These are phyloP conservation scores for Epichloe coenophiala DNA, from an alignment of 2,329 filamentous ascomycete genomes.

Conservation along the genomic window DNA sequence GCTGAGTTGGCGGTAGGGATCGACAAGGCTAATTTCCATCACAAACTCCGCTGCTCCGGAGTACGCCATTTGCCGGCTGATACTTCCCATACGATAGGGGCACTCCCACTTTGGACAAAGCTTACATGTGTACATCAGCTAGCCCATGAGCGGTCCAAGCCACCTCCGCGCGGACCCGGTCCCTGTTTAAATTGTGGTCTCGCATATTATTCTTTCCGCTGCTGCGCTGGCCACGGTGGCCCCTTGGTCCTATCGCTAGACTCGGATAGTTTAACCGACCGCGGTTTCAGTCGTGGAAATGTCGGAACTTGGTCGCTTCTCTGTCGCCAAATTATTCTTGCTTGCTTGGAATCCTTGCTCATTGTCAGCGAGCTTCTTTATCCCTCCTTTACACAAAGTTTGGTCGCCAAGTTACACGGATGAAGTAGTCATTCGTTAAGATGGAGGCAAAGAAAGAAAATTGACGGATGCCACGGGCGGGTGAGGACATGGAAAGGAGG, in stretches of 20 bases:
- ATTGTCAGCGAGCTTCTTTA: background rate
- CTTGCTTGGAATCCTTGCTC: background rate
- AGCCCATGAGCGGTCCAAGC: background rate
- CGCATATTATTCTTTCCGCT: too few species aligned
- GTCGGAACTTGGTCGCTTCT: background rate
- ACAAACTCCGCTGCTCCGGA: background rate
- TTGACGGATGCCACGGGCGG: too few species aligned
- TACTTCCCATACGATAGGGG: too few species aligned
- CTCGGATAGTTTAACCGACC: slow-evolving; percentile 5
- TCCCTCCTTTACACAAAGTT: background rate
- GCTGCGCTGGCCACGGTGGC: background rate
- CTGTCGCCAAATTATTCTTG: background rate
- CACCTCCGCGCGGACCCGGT: background rate
- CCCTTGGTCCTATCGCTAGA: background rate
- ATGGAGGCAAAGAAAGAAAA: too few species aligned
- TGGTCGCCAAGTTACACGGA: background rate
- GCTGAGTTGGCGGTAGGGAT: background rate
- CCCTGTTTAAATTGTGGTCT: background rate
- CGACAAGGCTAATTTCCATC: background rate
- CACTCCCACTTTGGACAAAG: background rate
- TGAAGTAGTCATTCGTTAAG: too few species aligned
- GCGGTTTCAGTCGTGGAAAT: slow-evolving; percentile 3
- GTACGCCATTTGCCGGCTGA: background rate
- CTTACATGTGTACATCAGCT: background rate
- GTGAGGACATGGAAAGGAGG: background rate